A percentile compares a stretch with the other conserved stretches of the same genome.
phyloP scores from a whole-genome alignment of 2,329 filamentous ascomycete species.

The Epichloe gansuensis region DNA sequence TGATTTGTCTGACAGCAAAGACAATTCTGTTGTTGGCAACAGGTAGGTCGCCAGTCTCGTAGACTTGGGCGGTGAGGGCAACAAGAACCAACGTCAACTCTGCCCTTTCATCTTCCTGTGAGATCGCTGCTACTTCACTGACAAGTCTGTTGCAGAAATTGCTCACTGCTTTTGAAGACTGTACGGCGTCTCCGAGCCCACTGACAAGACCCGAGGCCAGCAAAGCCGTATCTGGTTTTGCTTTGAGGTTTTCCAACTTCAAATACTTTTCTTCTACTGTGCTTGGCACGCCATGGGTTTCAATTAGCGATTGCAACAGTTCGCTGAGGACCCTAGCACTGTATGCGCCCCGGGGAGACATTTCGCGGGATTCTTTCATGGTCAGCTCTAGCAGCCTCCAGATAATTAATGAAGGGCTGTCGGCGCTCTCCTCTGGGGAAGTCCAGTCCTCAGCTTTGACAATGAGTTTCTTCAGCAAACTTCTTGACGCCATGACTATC shows the following conservation, averaged over 20 bases:
- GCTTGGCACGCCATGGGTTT: conserved; percentile 32
- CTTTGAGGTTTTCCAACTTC: conserved; percentile 33
- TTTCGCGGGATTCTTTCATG: conserved; percentile 27
- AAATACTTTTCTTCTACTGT: conserved; percentile 35
- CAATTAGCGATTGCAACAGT: conserved; percentile 33
- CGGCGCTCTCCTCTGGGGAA: conserved; percentile 15
- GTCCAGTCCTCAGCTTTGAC: conserved; percentile 26
- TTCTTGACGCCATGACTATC: conserved; percentile 28
- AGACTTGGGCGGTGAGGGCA: conserved; percentile 38
- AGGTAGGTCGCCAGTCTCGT: conserved; percentile 38
- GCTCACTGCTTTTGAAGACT: conserved; percentile 33
- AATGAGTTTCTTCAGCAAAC: conserved; percentile 22
- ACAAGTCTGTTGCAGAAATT: conserved; percentile 47
- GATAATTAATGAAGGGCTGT: conserved; percentile 23
- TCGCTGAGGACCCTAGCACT: conserved; percentile 38
- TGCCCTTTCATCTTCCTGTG: conserved; percentile 29
- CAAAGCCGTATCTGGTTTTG: conserved; percentile 32
- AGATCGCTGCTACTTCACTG: conserved; percentile 44
- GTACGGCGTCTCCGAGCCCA: conserved; percentile 38
- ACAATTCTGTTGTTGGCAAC: conserved; percentile 58
- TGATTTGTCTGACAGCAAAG: conserved; percentile 69
- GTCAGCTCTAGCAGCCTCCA: conserved; percentile 31
- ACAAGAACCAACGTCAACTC: conserved; percentile 39
- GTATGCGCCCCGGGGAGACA: conserved; percentile 36
- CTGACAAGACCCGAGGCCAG: conserved; percentile 36